These are phyloP conservation scores for Colletotrichum karsti DNA, from an alignment of 2,329 filamentous ascomycete genomes.

Conservation along the genomic window DNA sequence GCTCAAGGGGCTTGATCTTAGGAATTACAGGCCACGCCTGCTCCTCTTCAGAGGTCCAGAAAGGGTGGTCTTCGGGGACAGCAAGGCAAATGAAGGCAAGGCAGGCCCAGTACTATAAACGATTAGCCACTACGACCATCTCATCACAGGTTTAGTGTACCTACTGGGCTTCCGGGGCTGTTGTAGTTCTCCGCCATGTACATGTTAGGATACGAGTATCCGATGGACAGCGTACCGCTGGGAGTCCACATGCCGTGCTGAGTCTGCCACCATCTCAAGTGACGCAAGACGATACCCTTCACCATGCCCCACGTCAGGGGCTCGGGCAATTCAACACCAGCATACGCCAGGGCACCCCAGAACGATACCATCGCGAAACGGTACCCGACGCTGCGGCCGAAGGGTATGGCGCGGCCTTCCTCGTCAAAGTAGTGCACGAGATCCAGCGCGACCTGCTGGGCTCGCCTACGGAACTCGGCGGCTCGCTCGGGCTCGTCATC, in stretches of 20 bases:
- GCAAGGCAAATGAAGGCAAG: constrained; percentile 79
- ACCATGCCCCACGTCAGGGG: constrained; percentile 83
- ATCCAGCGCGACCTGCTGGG: constrained; percentile 72
- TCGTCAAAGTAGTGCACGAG: constrained; percentile 81
- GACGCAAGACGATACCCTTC: constrained; percentile 77
- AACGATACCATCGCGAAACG: constrained; percentile 89
- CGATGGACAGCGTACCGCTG: constrained; percentile 78
- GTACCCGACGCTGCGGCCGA: constrained; percentile 81
- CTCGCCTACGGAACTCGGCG: constrained; percentile 74
- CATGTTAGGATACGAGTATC: constrained; percentile 83
- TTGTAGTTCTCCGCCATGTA: constrained; percentile 88
- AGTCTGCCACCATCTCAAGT: constrained; percentile 82
- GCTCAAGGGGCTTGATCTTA: constrained; percentile 66
- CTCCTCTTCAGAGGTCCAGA: constrained; percentile 77
- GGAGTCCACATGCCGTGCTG: constrained; percentile 79
- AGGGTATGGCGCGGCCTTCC: constrained; percentile 77
- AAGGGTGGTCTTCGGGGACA: constrained; percentile 74
- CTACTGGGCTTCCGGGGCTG: constrained; percentile 71
- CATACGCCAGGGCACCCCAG: constrained; percentile 81
- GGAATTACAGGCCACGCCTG: constrained; percentile 64
- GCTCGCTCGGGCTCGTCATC: constrained; percentile 72
- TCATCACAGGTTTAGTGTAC: constrained; percentile 25
- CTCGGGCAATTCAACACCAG: constrained; percentile 75
- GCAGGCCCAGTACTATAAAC: constrained; percentile 77
- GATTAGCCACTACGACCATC: constrained; percentile 19